Percentiles rank a stretch among this genome's conserved stretches.
phyloP scores from a whole-genome alignment of 2,329 filamentous ascomycete genomes.

The Sclerotiophoma versabilis region DNA sequence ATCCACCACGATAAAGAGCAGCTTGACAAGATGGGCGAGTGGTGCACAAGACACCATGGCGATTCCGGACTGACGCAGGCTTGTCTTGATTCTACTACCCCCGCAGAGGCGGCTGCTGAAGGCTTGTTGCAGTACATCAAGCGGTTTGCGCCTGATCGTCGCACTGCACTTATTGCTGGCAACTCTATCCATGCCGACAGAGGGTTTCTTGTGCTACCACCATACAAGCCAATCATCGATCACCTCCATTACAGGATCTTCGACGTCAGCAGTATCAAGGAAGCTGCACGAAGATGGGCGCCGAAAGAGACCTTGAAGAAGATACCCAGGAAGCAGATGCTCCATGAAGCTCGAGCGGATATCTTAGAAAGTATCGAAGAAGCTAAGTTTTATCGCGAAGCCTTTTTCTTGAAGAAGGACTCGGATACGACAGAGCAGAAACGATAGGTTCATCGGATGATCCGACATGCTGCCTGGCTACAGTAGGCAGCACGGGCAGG shows the following conservation, averaged over 20 bases:
- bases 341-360: slow-evolving; percentile 85
- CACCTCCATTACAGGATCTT: slow-evolving; percentile 89
- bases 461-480: background rate
- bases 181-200: slow-evolving; percentile 93
- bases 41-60: slow-evolving; percentile 84
- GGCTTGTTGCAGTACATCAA: slow-evolving; percentile 81
- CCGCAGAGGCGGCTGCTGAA: slow-evolving; percentile 73
- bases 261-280: slow-evolving; percentile 92
- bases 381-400: slow-evolving; percentile 79
- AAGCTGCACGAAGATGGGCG: slow-evolving; percentile 85
- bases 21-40: slow-evolving; percentile 83
- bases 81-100: slow-evolving; percentile 76
- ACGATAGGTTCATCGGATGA: background rate
- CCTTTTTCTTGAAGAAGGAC: slow-evolving; percentile 62
- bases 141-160: slow-evolving; percentile 69
- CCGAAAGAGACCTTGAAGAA: slow-evolving; percentile 64
- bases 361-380: slow-evolving; percentile 96
- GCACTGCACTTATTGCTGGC: slow-evolving; percentile 79
- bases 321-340: slow-evolving; percentile 74
- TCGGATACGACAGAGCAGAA: background rate
- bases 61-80: slow-evolving; percentile 80
- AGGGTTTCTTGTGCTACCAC: slow-evolving; percentile 76
- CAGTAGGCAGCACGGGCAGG: no score
- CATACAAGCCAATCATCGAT: slow-evolving; percentile 75
- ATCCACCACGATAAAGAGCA: slow-evolving; percentile 75